Evolutionary conservation across 257 asterid species (phyloP).

Genomic region (Gardenia jasminoides): DNA sequence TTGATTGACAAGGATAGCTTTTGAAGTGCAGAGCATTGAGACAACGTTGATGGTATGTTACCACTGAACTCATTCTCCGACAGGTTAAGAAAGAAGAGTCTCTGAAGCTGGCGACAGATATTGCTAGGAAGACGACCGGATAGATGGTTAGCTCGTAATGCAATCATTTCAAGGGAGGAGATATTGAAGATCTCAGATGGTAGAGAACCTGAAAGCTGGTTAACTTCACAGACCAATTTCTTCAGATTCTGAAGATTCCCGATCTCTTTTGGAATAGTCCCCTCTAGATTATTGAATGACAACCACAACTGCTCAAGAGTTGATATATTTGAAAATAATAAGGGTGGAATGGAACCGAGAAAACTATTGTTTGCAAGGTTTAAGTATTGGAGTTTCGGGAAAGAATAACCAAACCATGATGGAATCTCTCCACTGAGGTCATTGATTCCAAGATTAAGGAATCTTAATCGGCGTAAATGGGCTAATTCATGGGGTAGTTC

Average conservation of each 20-base stretch:
- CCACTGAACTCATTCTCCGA: neutral
- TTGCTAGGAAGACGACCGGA: conserved; percentile 6
- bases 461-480: neutral
- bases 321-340: neutral
- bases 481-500: neutral
- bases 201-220: conserved; percentile 8
- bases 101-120: neutral
- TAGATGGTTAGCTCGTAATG: neutral
- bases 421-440: neutral
- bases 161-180: neutral
- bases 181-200: conserved; percentile 22
- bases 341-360: neutral
- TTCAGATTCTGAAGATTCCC: neutral
- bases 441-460: neutral
- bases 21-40: conserved; percentile 3
- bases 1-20: neutral
- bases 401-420: neutral
- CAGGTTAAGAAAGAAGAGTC: neutral
- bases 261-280: neutral
- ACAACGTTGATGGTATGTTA: neutral
- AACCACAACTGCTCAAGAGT: neutral
- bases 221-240: neutral
- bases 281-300: neutral
- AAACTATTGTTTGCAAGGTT: neutral
- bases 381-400: neutral